Evolutionary conservation across 495 filamentous ascomycete species (phyloP), one percentile per base, ranked within the genome.

Genomic region (Hyaloscypha finlandica): DNA sequence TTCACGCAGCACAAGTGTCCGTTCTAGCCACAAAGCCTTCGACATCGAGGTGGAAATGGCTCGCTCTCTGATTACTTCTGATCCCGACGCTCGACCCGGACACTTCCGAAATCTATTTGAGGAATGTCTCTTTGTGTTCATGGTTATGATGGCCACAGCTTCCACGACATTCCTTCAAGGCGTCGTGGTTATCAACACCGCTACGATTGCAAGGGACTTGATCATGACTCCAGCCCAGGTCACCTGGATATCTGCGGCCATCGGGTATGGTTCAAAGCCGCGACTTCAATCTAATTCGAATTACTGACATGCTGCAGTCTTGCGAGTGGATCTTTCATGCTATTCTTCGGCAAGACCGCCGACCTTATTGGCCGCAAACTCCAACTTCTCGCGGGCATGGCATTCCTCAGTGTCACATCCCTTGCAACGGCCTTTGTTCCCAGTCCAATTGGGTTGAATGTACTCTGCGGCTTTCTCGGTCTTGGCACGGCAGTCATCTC

Each of bases 81-180:
- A 69, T 57, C 55, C 32, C 6, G 39, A 66, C 59, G 59, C 51
- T 59, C 81, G 86, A 19, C 86, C 86, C 4, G 77, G 78, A 71
- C 86, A 83, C 73, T 87, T 90, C 69, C 82, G 64, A 31, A 87
- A 81, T 51, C 84, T 83, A 6, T 37, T 82, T 1, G 82, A 86
- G 67, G 88, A 90, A 76, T 82, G 80, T 48, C 71, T 89, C 0
- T 89, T 89, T 69, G 84, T 89, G 32, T 72, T 86, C 8, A 84
- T 85, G 4, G 81, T 84, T 6, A 88, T 87, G 20, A 84, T 89
- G 80, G 84, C 87, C n/a, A 84, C 87, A n/a, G 86, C 84, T 11
- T 85, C 86, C 70, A 78, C 81, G 1, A 81, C 86, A 2, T 86
- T 89, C 67, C 79, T 85, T 12, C 79, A 79, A 37, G 86, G 88